Conservation (phyloP, 192 early-diverging fungal genomes). For the Linnemannia elongata region DNA sequence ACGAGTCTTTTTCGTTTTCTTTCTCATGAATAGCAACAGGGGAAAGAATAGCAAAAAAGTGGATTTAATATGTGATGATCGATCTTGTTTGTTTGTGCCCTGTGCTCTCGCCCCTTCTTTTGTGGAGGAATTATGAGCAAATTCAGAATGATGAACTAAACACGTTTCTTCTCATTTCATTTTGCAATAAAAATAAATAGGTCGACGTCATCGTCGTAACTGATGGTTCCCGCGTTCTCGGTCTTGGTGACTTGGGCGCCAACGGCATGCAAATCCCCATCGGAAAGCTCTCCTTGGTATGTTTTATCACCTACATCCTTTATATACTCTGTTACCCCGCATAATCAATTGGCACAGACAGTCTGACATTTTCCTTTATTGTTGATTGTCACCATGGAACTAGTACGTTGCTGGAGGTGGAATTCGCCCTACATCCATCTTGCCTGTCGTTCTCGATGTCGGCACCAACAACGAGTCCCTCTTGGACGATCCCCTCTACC, state of each 20-base stretch:
- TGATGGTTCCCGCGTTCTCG: constrained; percentile 95
- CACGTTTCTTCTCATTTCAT: constrained; percentile 4
- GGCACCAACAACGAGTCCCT: constrained; percentile 89
- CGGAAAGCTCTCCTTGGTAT: constrained; percentile 81
- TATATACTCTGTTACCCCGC: background rate
- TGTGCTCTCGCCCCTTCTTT: constrained; percentile 15
- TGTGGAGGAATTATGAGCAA: background rate
- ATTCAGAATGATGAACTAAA: background rate
- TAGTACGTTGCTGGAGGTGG: constrained; percentile 91
- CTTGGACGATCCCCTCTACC: constrained; percentile 89
- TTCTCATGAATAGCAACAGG: background rate
- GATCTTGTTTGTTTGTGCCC: constrained; percentile 27
- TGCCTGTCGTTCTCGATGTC: constrained; percentile 93
- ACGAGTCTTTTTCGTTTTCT: background rate
- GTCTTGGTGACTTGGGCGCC: constrained; percentile 94
- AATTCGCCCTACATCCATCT: constrained; percentile 85
- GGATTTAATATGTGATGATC: constrained; percentile 2
- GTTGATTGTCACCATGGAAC: constrained; percentile 33
- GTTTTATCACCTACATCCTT: background rate
- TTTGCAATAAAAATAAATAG: constrained; percentile 14
- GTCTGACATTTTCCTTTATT: background rate
- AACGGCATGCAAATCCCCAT: constrained; percentile 97
- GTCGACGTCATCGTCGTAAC: constrained; percentile 81
- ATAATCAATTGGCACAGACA: background rate
- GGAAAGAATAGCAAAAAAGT: background rate